Evolutionary conservation across 2,329 filamentous ascomycete genomes (phyloP).

Genomic region (Rhexocercosporidium sp.): DNA sequence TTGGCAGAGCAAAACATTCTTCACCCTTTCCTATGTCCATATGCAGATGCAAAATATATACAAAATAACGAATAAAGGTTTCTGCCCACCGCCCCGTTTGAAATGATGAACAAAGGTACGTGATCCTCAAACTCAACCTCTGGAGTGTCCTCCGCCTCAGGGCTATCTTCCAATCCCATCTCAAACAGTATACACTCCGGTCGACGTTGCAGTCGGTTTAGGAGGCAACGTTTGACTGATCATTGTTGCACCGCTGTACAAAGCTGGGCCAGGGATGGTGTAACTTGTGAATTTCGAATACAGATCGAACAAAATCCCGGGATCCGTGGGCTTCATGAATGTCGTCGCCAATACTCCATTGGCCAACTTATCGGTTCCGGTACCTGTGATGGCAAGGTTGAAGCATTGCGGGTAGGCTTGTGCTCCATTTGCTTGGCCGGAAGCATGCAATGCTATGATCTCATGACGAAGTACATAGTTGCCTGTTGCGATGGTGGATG

Average conservation of each 20-base stretch:
- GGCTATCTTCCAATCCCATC: background rate
- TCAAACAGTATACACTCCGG: constrained; percentile 18
- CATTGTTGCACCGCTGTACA: constrained; percentile 34
- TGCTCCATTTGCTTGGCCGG: constrained; percentile 48
- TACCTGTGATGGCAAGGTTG: constrained; percentile 52
- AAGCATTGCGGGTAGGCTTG: constrained; percentile 57
- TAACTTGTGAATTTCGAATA: constrained; percentile 44
- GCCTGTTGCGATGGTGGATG: constrained; percentile 48
- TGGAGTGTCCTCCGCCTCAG: constrained; percentile 5
- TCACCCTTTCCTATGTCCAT: background rate
- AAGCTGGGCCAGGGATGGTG: constrained; percentile 44
- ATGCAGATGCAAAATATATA: constrained; percentile 12
- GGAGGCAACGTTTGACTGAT: constrained; percentile 31
- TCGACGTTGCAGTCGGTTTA: constrained; percentile 29
- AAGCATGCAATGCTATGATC: constrained; percentile 44
- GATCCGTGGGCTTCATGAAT: constrained; percentile 48
- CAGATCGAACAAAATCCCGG: constrained; percentile 49
- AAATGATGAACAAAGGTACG: constrained; percentile 2
- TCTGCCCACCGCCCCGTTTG: background rate
- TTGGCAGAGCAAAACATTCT: no score
- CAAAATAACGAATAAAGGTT: background rate
- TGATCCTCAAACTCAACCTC: constrained; percentile 2
- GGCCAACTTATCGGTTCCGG: constrained; percentile 43
- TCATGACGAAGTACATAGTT: constrained; percentile 61
- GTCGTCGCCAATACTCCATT: constrained; percentile 46